phyloP scores from a whole-genome alignment of 1,284 basidiomycete species.

The Fistulina hepatica region DNA sequence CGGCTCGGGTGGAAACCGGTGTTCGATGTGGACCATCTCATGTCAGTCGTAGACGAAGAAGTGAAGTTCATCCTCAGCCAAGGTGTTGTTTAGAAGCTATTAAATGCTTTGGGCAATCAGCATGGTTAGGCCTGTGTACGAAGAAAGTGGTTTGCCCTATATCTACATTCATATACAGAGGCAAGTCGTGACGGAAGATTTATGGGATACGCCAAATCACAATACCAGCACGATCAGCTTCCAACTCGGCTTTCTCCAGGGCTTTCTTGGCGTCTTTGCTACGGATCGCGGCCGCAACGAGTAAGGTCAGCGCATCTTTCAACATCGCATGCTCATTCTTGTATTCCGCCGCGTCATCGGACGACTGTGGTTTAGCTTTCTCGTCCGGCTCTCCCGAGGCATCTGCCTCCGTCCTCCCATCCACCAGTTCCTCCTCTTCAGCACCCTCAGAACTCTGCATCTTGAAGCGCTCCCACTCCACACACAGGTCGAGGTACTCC shows the following conservation, averaged over 20 bases:
- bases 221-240: conserved; percentile 44
- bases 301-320: conserved; percentile 35
- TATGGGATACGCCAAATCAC: conserved; percentile 55
- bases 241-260: too few species aligned
- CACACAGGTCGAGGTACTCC: conserved; percentile 49
- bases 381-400: conserved; percentile 17
- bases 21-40: conserved; percentile 10
- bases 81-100: too few species aligned
- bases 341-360: too few species aligned
- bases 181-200: conserved; percentile 9
- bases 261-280: conserved; percentile 46
- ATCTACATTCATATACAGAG: neutral
- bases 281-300: conserved; percentile 43
- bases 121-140: too few species aligned
- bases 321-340: too few species aligned
- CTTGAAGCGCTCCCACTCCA: conserved; percentile 41
- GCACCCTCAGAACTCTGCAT: conserved; percentile 13
- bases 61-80: conserved; percentile 7
- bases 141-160: too few species aligned
- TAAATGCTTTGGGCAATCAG: too few species aligned
- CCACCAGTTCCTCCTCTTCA: conserved; percentile 14
- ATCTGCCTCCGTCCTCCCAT: conserved; percentile 5
- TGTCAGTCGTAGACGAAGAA: conserved; percentile 8
- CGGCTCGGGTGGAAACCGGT: conserved; percentile 13
- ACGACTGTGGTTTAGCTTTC: too few species aligned